Conservation (phyloP, 202 grass and related monocot species). For the Saccharum hybrid region DNA sequence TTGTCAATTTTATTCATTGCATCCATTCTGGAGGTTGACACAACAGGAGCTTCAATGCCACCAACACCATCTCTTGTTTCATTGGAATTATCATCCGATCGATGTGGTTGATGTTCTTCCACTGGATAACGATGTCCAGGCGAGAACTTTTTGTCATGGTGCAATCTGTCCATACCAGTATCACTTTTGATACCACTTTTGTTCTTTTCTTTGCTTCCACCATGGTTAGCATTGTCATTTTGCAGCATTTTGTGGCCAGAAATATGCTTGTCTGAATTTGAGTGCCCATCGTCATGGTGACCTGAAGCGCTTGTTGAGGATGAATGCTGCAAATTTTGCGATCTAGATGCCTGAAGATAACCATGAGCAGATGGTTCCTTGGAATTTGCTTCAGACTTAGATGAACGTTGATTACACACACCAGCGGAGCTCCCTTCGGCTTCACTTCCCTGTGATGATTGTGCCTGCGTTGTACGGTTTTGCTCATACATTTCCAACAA, state of each 20-base stretch:
- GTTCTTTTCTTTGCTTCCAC: conserved; percentile 43
- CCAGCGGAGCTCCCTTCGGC: conserved; percentile 73
- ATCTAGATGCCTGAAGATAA: conserved; percentile 48
- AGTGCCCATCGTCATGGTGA: conserved; percentile 36
- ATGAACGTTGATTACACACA: conserved; percentile 57
- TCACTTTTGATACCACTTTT: conserved; percentile 47
- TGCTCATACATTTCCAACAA: conserved; percentile 97
- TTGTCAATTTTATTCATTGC: conserved; percentile 88
- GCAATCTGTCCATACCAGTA: conserved; percentile 37
- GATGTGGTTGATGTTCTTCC: conserved; percentile 41
- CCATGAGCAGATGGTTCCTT: conserved; percentile 56
- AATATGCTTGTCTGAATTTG: conserved; percentile 48
- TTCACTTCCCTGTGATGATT: conserved; percentile 65
- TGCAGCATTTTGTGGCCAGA: conserved; percentile 33
- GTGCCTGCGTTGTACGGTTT: conserved; percentile 60
- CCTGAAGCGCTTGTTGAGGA: conserved; percentile 35
- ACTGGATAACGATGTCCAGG: conserved; percentile 31
- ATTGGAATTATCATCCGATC: conserved; percentile 26
- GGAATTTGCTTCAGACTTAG: conserved; percentile 43
- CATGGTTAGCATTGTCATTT: conserved; percentile 37
- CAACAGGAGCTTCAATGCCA: conserved; percentile 48
- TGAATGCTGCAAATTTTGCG: conserved; percentile 35
- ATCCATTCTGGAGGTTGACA: conserved; percentile 69
- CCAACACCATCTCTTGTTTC: conserved; percentile 45
- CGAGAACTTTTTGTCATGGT: conserved; percentile 41